These are phyloP conservation scores for Alternaria tenuissima DNA, from an alignment of 2,329 filamentous ascomycete species.

Conservation along the genomic window DNA sequence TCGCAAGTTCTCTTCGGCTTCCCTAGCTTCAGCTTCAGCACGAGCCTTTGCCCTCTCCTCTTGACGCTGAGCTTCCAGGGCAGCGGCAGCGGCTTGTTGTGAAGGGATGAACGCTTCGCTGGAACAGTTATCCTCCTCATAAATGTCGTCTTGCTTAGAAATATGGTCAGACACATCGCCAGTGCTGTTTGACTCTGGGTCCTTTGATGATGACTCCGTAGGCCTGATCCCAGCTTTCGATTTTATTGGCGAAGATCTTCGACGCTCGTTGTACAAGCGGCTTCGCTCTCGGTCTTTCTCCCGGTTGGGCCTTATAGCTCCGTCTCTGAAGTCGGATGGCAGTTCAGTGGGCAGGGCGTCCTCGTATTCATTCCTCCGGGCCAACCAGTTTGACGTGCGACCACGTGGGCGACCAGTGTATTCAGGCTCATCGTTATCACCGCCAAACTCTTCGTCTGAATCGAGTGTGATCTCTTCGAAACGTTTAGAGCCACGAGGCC, in stretches of 20 bases:
- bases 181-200: constrained; percentile 34
- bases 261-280: constrained; percentile 32
- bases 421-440: constrained; percentile 28
- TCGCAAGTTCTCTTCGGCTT: constrained; percentile 45
- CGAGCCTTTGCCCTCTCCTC: constrained; percentile 33
- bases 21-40: constrained; percentile 33
- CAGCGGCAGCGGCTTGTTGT: constrained; percentile 34
- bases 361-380: constrained; percentile 52
- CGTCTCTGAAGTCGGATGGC: constrained; percentile 53
- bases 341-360: constrained; percentile 56
- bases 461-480: constrained; percentile 59
- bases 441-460: constrained; percentile 53
- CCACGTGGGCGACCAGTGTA: constrained; percentile 28
- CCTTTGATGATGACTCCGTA: constrained; percentile 32
- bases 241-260: constrained; percentile 36
- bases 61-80: constrained; percentile 33
- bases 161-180: constrained; percentile 40
- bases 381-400: constrained; percentile 53
- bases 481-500: constrained; percentile 31
- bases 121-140: constrained; percentile 43
- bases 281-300: constrained; percentile 36
- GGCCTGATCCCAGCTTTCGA: constrained; percentile 38
- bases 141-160: constrained; percentile 35
- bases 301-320: constrained; percentile 40
- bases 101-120: constrained; percentile 35